Percentiles rank a stretch among this genome's conserved stretches.
These are phyloP conservation scores for Salvia sclarea DNA, from an alignment of 305 asterid species.

Conservation along the genomic window DNA sequence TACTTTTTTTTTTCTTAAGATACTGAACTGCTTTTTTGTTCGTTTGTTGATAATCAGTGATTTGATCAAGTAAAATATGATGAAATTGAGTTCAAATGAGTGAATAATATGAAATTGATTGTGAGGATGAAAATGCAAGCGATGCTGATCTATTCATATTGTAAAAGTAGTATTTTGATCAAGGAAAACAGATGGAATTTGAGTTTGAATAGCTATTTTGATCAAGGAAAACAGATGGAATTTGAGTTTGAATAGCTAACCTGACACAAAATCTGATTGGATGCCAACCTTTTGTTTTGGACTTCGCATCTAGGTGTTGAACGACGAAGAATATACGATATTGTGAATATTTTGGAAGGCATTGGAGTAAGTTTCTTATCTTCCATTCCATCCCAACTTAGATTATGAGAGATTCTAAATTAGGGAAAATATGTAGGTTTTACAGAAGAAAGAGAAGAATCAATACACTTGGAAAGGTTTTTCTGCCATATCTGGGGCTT, in stretches of 20 bases:
- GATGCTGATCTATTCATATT: too few species aligned
- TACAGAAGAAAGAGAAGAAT: conserved; percentile 40
- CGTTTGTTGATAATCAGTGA: not conserved
- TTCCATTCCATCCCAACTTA: not conserved
- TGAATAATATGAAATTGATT: too few species aligned
- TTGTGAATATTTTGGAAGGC: conserved; percentile 68
- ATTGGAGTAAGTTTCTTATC: conserved; percentile 49
- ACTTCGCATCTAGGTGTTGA: conserved; percentile 54
- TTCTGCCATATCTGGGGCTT: conserved; percentile 49
- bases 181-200: too few species aligned
- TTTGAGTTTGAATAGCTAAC: not conserved
- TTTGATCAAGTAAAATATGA: not conserved
- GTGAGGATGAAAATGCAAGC: too few species aligned
- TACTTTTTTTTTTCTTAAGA: not conserved
- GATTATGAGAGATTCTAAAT: conserved; percentile 15
- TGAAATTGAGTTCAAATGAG: not conserved
- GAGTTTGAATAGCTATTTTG: too few species aligned
- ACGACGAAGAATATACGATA: conserved; percentile 66
- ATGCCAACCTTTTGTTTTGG: not conserved
- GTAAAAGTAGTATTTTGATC: too few species aligned
- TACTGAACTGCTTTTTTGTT: not conserved
- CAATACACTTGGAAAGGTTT: conserved; percentile 70
- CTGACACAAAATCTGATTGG: not conserved
- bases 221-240: not conserved
- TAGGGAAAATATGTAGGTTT: conserved; percentile 31